Percentiles rank a stretch among this genome's conserved stretches.
These are phyloP conservation scores for Trametes cingulata DNA, from an alignment of 768 basidiomycete species.

Conservation along the genomic window DNA sequence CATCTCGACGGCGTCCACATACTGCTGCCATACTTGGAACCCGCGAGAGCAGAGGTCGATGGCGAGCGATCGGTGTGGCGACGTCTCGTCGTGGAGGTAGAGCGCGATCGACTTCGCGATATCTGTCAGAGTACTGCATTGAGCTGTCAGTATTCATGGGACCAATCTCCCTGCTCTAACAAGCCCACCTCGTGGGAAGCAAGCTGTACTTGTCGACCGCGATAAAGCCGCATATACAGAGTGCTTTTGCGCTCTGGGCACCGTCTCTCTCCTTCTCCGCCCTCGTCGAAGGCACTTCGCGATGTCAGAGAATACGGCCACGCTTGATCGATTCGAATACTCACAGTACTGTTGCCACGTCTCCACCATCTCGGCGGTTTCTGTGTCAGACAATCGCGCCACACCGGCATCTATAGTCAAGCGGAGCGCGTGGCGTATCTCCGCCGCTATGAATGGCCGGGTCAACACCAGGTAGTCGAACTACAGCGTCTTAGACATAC, in stretches of 20 bases:
- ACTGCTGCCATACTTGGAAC: constrained; percentile 93
- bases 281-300: constrained; percentile 24
- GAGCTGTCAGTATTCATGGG: background rate
- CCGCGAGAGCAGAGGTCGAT: constrained; percentile 91
- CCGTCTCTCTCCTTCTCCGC: constrained; percentile 61
- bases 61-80: constrained; percentile 67
- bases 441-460: constrained; percentile 43
- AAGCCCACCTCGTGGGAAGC: constrained; percentile 65
- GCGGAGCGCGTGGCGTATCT: constrained; percentile 76
- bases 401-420: constrained; percentile 78
- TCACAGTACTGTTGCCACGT: constrained; percentile 66
- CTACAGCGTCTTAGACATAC: constrained; percentile 50
- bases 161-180: too few species aligned
- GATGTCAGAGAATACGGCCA: background rate
- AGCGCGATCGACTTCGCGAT: constrained; percentile 80
- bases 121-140: constrained; percentile 70
- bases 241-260: constrained; percentile 62
- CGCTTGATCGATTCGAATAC: constrained; percentile 18
- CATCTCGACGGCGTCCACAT: constrained; percentile 87
- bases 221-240: constrained; percentile 82
- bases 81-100: constrained; percentile 74
- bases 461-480: background rate
- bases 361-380: constrained; percentile 58
- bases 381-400: constrained; percentile 64
- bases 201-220: constrained; percentile 79